A percentile compares a stretch with the other conserved stretches of the same genome.
Evolutionary conservation across 1,284 basidiomycete genomes (phyloP).

Genomic region (Tetrapyrgos nigripes): DNA sequence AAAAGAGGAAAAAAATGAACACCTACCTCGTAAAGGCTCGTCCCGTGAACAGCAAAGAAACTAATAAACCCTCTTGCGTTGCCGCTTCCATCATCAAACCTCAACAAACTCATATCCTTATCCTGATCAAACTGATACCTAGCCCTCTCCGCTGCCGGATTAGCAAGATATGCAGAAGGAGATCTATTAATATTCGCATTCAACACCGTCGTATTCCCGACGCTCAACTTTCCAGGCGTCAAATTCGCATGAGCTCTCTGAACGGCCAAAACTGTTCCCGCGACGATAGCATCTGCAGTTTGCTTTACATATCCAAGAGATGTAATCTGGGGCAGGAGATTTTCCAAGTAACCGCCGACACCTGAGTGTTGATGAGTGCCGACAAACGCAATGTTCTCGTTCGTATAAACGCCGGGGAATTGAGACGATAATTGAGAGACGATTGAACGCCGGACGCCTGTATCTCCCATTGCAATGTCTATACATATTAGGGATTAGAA

Average conservation of each 20-base stretch:
- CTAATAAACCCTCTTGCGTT: slow-evolving; percentile 69
- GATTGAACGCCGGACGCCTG: slow-evolving; percentile 75
- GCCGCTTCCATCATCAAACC: slow-evolving; percentile 65
- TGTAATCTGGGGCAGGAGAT: slow-evolving; percentile 80
- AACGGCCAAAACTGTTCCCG: slow-evolving; percentile 74
- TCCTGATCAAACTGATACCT: slow-evolving; percentile 74
- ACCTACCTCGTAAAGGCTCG: slow-evolving; percentile 73
- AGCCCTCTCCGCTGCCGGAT: slow-evolving; percentile 71
- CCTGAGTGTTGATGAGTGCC: slow-evolving; percentile 83
- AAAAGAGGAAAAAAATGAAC: neutral
- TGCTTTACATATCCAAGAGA: slow-evolving; percentile 76
- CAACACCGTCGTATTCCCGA: slow-evolving; percentile 73
- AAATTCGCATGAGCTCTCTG: slow-evolving; percentile 71
- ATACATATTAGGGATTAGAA: too few relatives aligned
- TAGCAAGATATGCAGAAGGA: slow-evolving; percentile 76
- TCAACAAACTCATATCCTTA: slow-evolving; percentile 70
- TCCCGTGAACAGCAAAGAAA: slow-evolving; percentile 85
- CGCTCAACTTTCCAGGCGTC: slow-evolving; percentile 59
- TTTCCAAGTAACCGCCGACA: slow-evolving; percentile 81
- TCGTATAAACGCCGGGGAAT: slow-evolving; percentile 70
- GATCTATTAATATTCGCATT: slow-evolving; percentile 79
- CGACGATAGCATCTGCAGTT: slow-evolving; percentile 72
- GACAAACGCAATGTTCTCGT: slow-evolving; percentile 78
- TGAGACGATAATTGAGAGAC: slow-evolving; percentile 59
- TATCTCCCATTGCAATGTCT: slow-evolving; percentile 86